phyloP scores from a whole-genome alignment of 352 stramenopile species.

The Phytopythium cucurbitacearum region DNA sequence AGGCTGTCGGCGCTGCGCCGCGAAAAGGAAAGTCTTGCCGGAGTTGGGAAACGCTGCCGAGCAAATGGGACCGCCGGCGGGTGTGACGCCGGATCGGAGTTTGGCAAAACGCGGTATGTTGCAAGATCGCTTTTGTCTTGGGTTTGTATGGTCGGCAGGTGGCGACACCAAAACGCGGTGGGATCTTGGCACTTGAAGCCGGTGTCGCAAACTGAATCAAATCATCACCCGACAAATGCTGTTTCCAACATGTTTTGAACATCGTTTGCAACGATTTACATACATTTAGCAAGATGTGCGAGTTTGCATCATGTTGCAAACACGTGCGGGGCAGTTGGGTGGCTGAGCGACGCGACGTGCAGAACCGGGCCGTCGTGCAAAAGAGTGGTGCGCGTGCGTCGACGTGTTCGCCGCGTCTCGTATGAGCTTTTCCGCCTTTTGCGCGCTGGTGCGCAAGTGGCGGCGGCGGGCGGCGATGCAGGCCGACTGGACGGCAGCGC shows the following conservation, averaged over 20 bases:
- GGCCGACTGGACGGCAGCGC: too few relatives aligned
- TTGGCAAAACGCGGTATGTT: constrained; percentile 3
- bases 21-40: constrained; percentile 42
- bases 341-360: constrained; percentile 14
- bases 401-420: constrained; percentile 29
- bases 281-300: constrained; percentile 1
- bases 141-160: constrained; percentile 12
- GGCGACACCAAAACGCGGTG: constrained; percentile 10
- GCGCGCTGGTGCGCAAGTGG: constrained; percentile 37
- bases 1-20: constrained; percentile 10
- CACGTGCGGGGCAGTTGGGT: constrained; percentile 1
- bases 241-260: constrained; percentile 3
- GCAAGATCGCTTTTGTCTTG: constrained; percentile 8
- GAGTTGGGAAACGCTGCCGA: background rate
- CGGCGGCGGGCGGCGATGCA: background rate
- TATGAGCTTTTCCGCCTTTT: constrained; percentile 69
- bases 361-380: constrained; percentile 14
- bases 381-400: constrained; percentile 55
- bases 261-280: background rate
- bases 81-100: background rate
- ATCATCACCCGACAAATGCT: too few relatives aligned
- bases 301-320: background rate
- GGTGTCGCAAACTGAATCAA: too few relatives aligned
- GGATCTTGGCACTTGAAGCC: background rate
- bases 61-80: constrained; percentile 2